Conservation (phyloP, 257 asterid genomes). For the Vinca minor region DNA sequence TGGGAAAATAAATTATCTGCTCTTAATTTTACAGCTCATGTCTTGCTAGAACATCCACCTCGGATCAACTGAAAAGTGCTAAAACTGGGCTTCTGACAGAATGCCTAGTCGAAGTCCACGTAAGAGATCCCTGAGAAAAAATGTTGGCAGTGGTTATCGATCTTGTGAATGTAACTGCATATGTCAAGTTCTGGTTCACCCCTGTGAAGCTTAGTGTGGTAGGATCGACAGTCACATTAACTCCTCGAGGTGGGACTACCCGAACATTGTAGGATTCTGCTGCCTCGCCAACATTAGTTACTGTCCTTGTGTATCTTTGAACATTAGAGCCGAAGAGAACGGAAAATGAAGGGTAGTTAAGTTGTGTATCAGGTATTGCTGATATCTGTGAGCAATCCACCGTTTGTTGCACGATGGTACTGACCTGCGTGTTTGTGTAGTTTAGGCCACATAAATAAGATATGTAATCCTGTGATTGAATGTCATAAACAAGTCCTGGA, state of each 20-base stretch:
- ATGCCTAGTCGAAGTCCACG: conserved; percentile 13
- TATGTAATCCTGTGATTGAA: conserved; percentile 11
- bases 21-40: neutral
- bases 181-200: conserved; percentile 10
- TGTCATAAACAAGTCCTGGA: conserved; percentile 17
- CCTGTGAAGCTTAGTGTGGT: conserved; percentile 3
- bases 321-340: neutral
- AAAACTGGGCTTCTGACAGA: conserved; percentile 13
- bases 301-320: conserved; percentile 9
- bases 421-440: conserved; percentile 13
- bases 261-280: conserved; percentile 6
- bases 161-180: conserved; percentile 10
- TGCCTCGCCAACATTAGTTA: conserved; percentile 17
- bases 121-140: conserved; percentile 10
- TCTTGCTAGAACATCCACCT: neutral
- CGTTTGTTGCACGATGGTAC: neutral
- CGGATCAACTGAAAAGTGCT: neutral
- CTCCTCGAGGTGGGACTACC: conserved; percentile 12
- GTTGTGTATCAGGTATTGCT: conserved; percentile 11
- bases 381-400: conserved; percentile 7
- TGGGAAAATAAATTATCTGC: neutral
- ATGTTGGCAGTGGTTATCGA: neutral
- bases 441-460: conserved; percentile 14
- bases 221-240: conserved; percentile 7
- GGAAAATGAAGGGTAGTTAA: conserved; percentile 17